Base-by-base conservation (phyloP, 2,329 filamentous ascomycete genomes). In the Pseudogymnoascus sp. region DNA sequence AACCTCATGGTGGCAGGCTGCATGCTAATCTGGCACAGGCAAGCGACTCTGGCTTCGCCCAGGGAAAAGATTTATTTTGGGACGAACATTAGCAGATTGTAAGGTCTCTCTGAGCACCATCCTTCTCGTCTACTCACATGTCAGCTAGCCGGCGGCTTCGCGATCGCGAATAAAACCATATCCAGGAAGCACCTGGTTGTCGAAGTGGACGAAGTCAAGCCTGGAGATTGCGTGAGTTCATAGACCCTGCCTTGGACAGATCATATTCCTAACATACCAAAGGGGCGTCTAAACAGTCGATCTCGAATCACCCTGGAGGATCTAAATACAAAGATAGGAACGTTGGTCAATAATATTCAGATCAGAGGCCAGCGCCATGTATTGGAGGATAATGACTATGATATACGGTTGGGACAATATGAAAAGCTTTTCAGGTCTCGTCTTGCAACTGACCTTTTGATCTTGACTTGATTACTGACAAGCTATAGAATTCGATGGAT, bases 111-210 rank as follows among this genome's bases (percentile, higher is more conserved):
- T 21, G 6, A 12, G 28, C 33, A 11, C 9, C 4, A 55, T 21
- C 5, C 23, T 21, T 33, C 45, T 62, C 16, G 38, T 67, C 9
- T 62, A 18, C n/a, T 7, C 43, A 16, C 40, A 45, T 25, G 52
- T 16, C 38, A 59, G 40, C 66, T 49, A 90, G 88, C 84, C 62
- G 84, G 85, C 2, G 85, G 83, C 69, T 77, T 90, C 67, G 86
- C 83, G 23, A 89, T 96, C 67, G 84, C 88, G 5, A 84, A 95
- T 70, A 90, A 89, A 70, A 89, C 88, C 1, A 90, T 99, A 59
- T 99, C 95, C 33, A 83, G 93, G 63, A 91, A 95, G 71, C 95
- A 99, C 75, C 78, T 97, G 67, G 87, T 87, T 33, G 87, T 99
- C 60, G 82, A 86, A 43, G 85, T 97, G 5, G 85, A 82, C 55